Percentiles rank a stretch among this genome's conserved stretches.
Evolutionary conservation across 768 basidiomycete species (phyloP).

Genomic region (Leccinum ochraceum): DNA sequence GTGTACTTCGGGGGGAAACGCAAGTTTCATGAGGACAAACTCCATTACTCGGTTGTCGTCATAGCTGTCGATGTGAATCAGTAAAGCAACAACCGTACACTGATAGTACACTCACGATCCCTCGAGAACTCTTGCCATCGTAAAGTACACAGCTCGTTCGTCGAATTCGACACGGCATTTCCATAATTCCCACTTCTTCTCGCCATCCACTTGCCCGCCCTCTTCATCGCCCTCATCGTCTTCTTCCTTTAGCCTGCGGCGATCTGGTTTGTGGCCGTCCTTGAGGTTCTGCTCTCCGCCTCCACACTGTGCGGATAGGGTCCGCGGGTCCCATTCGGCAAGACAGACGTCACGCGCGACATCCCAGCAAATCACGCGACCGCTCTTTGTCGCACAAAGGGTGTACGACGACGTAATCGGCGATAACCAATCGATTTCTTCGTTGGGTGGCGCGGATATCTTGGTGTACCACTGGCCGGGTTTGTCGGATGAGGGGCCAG

Average conservation of each 20-base stretch:
- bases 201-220: constrained; percentile 10
- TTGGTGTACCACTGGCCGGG: constrained; percentile 60
- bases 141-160: constrained; percentile 68
- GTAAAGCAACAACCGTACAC: neutral
- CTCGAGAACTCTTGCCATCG: constrained; percentile 65
- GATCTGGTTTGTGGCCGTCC: constrained; percentile 10
- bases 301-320: constrained; percentile 16
- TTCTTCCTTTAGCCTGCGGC: constrained; percentile 10
- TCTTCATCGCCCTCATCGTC: constrained; percentile 16
- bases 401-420: constrained; percentile 76
- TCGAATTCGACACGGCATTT: constrained; percentile 80
- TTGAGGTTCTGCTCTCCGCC: constrained; percentile 9
- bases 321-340: constrained; percentile 65
- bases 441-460: constrained; percentile 62
- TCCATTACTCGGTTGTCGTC: constrained; percentile 68
- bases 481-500: constrained; percentile 17
- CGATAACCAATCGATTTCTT: constrained; percentile 76
- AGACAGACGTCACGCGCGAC: constrained; percentile 59
- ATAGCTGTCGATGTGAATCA: constrained; percentile 38
- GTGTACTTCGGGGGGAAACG: constrained; percentile 53
- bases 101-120: constrained; percentile 42
- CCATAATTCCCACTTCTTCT: constrained; percentile 68
- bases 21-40: constrained; percentile 68
- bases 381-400: constrained; percentile 75
- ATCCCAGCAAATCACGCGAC: constrained; percentile 79